Evolutionary conservation across 78 protist species (phyloP), one percentile per base, ranked within the genome.

Genomic region (Speleostelium caveatum): DNA sequence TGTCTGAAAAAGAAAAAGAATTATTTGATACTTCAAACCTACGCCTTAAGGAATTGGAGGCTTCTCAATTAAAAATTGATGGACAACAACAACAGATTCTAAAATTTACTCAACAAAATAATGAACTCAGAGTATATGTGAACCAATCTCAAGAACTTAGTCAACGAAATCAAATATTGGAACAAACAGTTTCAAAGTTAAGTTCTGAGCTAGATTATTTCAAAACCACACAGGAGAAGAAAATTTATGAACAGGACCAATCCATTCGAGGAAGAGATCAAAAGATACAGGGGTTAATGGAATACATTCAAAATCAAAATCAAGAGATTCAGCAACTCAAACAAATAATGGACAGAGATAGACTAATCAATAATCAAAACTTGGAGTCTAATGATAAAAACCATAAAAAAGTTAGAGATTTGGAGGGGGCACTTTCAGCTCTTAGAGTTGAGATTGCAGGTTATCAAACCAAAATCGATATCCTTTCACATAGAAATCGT

Each of bases 381-480:
- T 14, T 45, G 53, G 53, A 45, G 53, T 45, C 53, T 45, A 45
- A 6, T 45, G 53, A 45, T 45, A 45, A 10, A 45, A 14, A 45
- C 10, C 30, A 12, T 41, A 42, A 78, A 21, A 63, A 51, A n/a
- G 66, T 65, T 60, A 28, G 35, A 3, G 77, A 83, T 39, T 16
- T 83, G 35, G 90, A 83, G 3, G 56, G 79, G 16, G 78, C 73
- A 8, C 21, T 83, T 2, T 36, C 90, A 6, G 22, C 67, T 14
- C 53, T 83, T 2, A n/a, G 42, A 10, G 65, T 83, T 26, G 90
- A 83, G 56, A 35, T 68, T 22, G 4, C 51, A 19, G 55, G 75
- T 26, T 63, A 28, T 2, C 45, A 83, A 32, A 38, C 58, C 7
- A 63, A 56, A 28, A 39, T 59, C 2, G 78, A 83, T 3, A 30